phyloP scores from a whole-genome alignment of 495 filamentous ascomycete species.

The Aspergillus diversus region DNA sequence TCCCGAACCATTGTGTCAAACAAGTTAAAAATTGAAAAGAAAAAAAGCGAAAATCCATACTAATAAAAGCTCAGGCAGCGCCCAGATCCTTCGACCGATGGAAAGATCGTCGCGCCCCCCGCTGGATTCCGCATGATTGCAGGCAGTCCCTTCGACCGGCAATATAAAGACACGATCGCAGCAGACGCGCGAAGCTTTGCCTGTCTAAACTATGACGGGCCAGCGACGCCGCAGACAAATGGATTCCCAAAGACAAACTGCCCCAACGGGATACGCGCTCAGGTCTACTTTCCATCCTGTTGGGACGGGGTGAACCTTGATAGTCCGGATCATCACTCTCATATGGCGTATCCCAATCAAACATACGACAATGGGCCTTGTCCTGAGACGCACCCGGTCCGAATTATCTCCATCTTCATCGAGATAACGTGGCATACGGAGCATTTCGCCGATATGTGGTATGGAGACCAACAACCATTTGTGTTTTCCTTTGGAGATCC shows the following conservation, averaged over 20 bases:
- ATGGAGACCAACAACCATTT: slow-evolving; percentile 62
- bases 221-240: slow-evolving; percentile 15
- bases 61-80: slow-evolving; percentile 48
- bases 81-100: slow-evolving; percentile 57
- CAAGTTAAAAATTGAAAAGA: slow-evolving; percentile 8
- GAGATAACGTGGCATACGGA: slow-evolving; percentile 69
- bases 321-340: slow-evolving; percentile 16
- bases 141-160: slow-evolving; percentile 47
- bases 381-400: slow-evolving; percentile 52
- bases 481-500: slow-evolving; percentile 47
- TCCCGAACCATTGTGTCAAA: slow-evolving; percentile 19
- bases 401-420: slow-evolving; percentile 67
- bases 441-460: slow-evolving; percentile 57
- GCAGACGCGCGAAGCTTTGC: slow-evolving; percentile 13
- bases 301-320: slow-evolving; percentile 20
- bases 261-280: slow-evolving; percentile 17
- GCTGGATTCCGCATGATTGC: slow-evolving; percentile 74
- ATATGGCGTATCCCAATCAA: slow-evolving; percentile 16
- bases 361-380: slow-evolving; percentile 13
- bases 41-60: not conserved
- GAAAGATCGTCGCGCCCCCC: slow-evolving; percentile 65
- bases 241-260: slow-evolving; percentile 16
- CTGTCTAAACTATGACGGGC: slow-evolving; percentile 16
- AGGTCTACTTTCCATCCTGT: slow-evolving; percentile 21
- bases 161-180: slow-evolving; percentile 4